Percentiles rank a stretch among this genome's conserved stretches.
Conservation (phyloP, 192 early-diverging fungal genomes). For the Coemansia sp. region DNA sequence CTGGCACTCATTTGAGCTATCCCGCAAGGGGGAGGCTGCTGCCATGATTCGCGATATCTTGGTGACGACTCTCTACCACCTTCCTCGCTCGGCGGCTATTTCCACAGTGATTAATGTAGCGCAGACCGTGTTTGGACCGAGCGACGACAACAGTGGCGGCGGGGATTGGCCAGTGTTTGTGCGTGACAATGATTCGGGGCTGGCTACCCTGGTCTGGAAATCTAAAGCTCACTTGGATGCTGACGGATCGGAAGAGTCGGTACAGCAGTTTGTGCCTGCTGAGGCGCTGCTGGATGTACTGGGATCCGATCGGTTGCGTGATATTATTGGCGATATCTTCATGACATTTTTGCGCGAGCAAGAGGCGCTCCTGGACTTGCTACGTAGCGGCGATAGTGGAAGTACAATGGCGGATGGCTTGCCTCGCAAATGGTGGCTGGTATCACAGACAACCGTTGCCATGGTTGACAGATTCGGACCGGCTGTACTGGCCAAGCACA, state of each 20-base stretch:
- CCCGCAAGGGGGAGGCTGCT: constrained; percentile 17
- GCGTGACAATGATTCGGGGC: background rate
- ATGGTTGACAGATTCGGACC: constrained; percentile 74
- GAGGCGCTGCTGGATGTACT: constrained; percentile 68
- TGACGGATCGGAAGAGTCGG: background rate
- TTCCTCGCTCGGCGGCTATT: constrained; percentile 24
- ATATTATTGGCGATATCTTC: constrained; percentile 70
- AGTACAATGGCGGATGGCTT: background rate
- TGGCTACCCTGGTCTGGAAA: background rate
- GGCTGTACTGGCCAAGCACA: constrained; percentile 68
- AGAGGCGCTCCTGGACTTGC: constrained; percentile 49
- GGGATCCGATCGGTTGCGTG: constrained; percentile 52
- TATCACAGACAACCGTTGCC: constrained; percentile 48
- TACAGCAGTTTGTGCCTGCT: constrained; percentile 56
- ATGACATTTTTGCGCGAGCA: constrained; percentile 74
- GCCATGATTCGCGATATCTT: constrained; percentile 47
- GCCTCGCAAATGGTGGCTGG: constrained; percentile 41
- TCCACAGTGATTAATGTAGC: constrained; percentile 25
- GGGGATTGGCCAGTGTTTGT: constrained; percentile 38
- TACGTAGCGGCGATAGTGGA: constrained; percentile 9
- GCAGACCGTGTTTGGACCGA: constrained; percentile 21
- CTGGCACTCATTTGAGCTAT: constrained; percentile 53
- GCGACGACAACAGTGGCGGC: background rate
- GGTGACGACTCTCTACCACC: constrained; percentile 7
- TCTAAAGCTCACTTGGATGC: background rate